Conservation (phyloP, 495 filamentous ascomycete genomes). For the Podospora pseudopauciseta region DNA sequence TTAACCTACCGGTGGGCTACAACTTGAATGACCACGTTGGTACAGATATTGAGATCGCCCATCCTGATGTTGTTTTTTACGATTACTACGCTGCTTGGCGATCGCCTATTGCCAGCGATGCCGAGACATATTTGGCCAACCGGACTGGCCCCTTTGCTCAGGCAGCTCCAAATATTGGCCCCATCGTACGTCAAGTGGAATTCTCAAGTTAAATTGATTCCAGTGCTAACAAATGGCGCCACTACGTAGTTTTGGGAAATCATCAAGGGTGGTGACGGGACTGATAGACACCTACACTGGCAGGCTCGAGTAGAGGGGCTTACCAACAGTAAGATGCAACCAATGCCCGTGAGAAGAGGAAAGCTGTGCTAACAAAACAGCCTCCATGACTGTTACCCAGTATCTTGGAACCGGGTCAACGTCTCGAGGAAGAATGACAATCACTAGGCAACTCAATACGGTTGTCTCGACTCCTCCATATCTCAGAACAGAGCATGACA, state of each 20-base stretch:
- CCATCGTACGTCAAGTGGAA: slow-evolving; percentile 34
- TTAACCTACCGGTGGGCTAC: slow-evolving; percentile 66
- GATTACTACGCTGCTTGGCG: slow-evolving; percentile 62
- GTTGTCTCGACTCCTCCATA: slow-evolving; percentile 50
- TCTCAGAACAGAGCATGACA: slow-evolving; percentile 47
- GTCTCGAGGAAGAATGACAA: slow-evolving; percentile 58
- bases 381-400: slow-evolving; percentile 58
- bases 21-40: slow-evolving; percentile 69
- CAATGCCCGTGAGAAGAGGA: not conserved
- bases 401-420: slow-evolving; percentile 59
- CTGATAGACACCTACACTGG: slow-evolving; percentile 60
- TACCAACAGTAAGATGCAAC: slow-evolving; percentile 28
- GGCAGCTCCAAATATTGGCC: slow-evolving; percentile 61
- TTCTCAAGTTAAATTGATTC: not conserved
- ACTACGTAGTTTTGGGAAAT: slow-evolving; percentile 45
- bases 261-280: slow-evolving; percentile 55
- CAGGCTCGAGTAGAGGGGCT: slow-evolving; percentile 57
- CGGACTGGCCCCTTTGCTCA: slow-evolving; percentile 61
- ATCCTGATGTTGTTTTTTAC: slow-evolving; percentile 57
- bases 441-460: slow-evolving; percentile 52
- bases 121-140: slow-evolving; percentile 39
- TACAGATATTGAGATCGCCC: slow-evolving; percentile 60
- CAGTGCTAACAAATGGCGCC: slow-evolving; percentile 1
- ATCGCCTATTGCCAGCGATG: slow-evolving; percentile 35
- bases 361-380: slow-evolving; percentile 15